A percentile compares a stretch with the other conserved stretches of the same genome.
Evolutionary conservation across 73 alveolate species (phyloP).

Genomic region (Symbiodinium pilosum): DNA sequence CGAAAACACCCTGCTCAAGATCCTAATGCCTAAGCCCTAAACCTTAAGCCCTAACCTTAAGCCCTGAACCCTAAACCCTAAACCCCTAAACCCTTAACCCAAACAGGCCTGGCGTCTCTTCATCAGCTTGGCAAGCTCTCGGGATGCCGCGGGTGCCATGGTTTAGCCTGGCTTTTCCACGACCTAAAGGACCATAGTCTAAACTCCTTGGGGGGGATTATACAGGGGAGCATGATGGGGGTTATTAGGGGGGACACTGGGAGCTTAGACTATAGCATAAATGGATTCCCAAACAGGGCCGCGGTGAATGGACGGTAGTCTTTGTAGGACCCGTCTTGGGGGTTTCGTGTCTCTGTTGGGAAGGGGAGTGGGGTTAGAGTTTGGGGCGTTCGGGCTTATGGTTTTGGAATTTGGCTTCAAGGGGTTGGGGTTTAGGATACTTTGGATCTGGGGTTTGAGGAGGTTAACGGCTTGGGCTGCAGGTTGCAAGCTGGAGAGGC

Average conservation of each 20-base stretch:
- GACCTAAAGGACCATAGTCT: no score
- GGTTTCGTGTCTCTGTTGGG: no score
- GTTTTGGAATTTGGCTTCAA: background rate
- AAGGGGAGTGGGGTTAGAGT: background rate
- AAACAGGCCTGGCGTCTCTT: slow-evolving; percentile 53
- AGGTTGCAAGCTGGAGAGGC: no score
- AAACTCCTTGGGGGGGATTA: no score
- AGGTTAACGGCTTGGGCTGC: no score
- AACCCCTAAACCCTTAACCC: background rate
- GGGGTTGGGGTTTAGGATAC: background rate
- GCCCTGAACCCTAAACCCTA: background rate
- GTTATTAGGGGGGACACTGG: no score
- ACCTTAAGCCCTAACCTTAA: background rate
- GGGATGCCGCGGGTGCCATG: slow-evolving; percentile 60
- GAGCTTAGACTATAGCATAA: no score
- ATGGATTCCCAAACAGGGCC: no score
- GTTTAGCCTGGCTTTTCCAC: no score
- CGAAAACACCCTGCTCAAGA: background rate
- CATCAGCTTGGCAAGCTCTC: slow-evolving; percentile 35
- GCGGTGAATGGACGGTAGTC: no score
- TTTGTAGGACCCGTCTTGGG: no score
- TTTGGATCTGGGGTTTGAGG: background rate
- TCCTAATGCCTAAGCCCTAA: background rate
- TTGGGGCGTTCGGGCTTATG: background rate
- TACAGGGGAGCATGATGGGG: no score